Percentiles rank a stretch among this genome's conserved stretches.
These are phyloP conservation scores for Vickermania spadyakhi DNA, from an alignment of 208 protist species.

Conservation along the genomic window DNA sequence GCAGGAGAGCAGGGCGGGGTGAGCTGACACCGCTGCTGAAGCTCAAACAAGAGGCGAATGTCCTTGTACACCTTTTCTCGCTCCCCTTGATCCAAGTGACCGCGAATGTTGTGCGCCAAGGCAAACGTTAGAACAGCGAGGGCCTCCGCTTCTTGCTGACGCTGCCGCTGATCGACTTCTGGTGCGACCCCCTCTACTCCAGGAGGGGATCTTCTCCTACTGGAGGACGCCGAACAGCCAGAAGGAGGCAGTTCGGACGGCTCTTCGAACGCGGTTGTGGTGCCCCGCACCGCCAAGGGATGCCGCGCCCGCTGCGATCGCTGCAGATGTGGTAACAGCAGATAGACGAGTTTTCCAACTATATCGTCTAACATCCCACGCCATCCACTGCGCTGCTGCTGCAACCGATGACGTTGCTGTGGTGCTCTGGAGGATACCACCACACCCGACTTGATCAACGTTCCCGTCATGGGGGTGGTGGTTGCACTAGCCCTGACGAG, in stretches of 20 bases:
- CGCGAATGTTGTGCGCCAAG: not conserved
- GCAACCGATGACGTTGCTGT: no score
- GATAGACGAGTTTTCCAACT: not conserved
- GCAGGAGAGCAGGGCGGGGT: conserved; percentile 43
- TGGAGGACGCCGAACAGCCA: not conserved
- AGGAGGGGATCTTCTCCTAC: no score
- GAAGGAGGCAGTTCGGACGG: not conserved
- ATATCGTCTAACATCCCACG: not conserved
- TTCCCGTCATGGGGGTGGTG: no score
- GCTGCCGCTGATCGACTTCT: not conserved
- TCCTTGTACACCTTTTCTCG: not conserved
- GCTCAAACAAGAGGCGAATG: not conserved
- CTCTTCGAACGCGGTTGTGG: no score
- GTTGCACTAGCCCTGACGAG: no score
- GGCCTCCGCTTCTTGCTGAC: not conserved
- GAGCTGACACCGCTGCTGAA: not conserved
- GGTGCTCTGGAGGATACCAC: no score
- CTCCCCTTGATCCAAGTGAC: not conserved
- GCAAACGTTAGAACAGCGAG: not conserved
- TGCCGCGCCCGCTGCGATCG: not conserved
- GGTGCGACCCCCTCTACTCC: not conserved
- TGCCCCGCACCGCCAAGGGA: not conserved
- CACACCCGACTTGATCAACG: no score
- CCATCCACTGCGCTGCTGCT: not conserved
- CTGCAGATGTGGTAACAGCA: not conserved